These are phyloP conservation scores for apple (Malus domestica) DNA, from an alignment of 306 rosid genomes.

Conservation along the genomic window ASM211411v1 NC_041792.1:28185907-28186406, in stretches of 20 bases:
- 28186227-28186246: background rate
- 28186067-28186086: slow-evolving; percentile 50
- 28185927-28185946: background rate
- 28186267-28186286: slow-evolving; percentile 61
- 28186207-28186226: background rate
- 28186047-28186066: slow-evolving; percentile 44
- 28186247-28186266: slow-evolving; percentile 67
- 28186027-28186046: slow-evolving; percentile 51
- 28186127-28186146: background rate
- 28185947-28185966: slow-evolving; percentile 52
- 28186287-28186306: slow-evolving; percentile 57
- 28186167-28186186: background rate
- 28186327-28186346: slow-evolving; percentile 29
- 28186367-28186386: background rate
- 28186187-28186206: background rate
- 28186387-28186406: background rate
- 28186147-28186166: background rate
- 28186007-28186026: slow-evolving; percentile 64
- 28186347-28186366: background rate
- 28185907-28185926: background rate
- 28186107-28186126: background rate
- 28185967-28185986: slow-evolving; percentile 62
- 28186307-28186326: slow-evolving; percentile 51
- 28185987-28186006: slow-evolving; percentile 71
- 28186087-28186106: slow-evolving; percentile 19